Base-by-base conservation (phyloP, 805 yeast genomes). In the Sungouiella thailandica region DNA sequence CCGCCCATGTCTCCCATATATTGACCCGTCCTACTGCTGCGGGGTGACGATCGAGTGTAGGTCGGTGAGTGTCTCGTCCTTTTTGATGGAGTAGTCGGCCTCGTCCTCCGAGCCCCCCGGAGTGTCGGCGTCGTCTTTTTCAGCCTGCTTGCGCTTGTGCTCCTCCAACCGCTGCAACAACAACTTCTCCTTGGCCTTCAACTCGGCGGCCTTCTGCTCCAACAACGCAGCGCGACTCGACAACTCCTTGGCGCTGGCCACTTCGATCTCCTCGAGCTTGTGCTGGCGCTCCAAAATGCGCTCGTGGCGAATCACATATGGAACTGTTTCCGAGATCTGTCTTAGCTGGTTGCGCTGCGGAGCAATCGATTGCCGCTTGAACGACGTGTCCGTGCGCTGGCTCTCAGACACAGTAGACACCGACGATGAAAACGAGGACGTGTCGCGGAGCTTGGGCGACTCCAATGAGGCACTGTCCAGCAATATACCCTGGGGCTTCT, bases 291-390 rank as follows among this genome's bases (percentile, higher is more conserved):
- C 80, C 44, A 78, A 60, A 36, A 83, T 72, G 37, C 82, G 72
- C 57, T 84, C 90, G 55, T 83, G 90, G 53, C 85, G 74, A 41
- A 84, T 62, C 22, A 83, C 81, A 47, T 84, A 84, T n/a, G 94
- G 94, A 16, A 84, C 85, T 1, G 93, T 84, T 52, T 83, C 90
- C 27, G 88, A 80, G 36, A 84, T 78, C 51, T 80, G 83, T 52
- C 94, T 70, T 44, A 84, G 62, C 57, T 82, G 84, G 44, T 70
- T 70, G 43, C 85, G 73, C 46, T 67, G 72, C 4, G 72, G 72
- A 2, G 62, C 71, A 48, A 66, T 65, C 6, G 68, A 60, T 47
- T 62, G 49, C 37, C 72, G 53, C 57, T 66, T 65, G 53, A 66
- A 66, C 23, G 52, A 26, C 18, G 34, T 27, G 23, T 28, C 39